Conservation (phyloP, 2,329 filamentous ascomycete genomes). For the Neonectria faginata region DNA sequence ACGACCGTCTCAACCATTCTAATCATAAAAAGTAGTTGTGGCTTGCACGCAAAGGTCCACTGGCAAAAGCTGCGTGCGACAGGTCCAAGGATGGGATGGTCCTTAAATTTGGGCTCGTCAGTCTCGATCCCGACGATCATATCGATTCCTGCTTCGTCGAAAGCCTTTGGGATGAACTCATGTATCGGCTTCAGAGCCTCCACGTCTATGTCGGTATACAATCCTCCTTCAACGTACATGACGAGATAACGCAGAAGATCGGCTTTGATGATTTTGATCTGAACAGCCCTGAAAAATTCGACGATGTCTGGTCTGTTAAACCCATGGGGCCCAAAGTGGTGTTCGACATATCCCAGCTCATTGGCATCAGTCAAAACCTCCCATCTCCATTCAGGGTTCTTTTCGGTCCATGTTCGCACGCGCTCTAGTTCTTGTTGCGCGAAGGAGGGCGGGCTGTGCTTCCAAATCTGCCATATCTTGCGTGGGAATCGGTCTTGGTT, state of each 20-base stretch:
- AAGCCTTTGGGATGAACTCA: conserved; percentile 12
- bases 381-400: conserved; percentile 19
- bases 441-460: conserved; percentile 10
- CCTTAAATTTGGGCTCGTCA: conserved; percentile 8
- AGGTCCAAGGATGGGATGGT: conserved; percentile 12
- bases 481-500: conserved; percentile 10
- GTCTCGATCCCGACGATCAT: conserved; percentile 7
- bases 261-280: conserved; percentile 3
- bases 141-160: conserved; percentile 11
- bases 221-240: conserved; percentile 17
- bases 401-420: conserved; percentile 10
- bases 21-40: conserved; percentile 10
- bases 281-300: conserved; percentile 6
- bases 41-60: conserved; percentile 16
- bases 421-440: neutral
- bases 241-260: conserved; percentile 14
- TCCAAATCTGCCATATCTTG: conserved; percentile 17
- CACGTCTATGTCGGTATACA: conserved; percentile 18
- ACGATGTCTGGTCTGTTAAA: conserved; percentile 17
- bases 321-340: conserved; percentile 16
- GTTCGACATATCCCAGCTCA: conserved; percentile 15
- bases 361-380: conserved; percentile 20
- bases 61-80: conserved; percentile 12
- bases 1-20: neutral
- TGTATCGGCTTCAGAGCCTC: conserved; percentile 12